Percentiles rank a stretch among this genome's conserved stretches.
Conservation (phyloP, 139 green algal species). For the Yamagishiella unicocca region DNA sequence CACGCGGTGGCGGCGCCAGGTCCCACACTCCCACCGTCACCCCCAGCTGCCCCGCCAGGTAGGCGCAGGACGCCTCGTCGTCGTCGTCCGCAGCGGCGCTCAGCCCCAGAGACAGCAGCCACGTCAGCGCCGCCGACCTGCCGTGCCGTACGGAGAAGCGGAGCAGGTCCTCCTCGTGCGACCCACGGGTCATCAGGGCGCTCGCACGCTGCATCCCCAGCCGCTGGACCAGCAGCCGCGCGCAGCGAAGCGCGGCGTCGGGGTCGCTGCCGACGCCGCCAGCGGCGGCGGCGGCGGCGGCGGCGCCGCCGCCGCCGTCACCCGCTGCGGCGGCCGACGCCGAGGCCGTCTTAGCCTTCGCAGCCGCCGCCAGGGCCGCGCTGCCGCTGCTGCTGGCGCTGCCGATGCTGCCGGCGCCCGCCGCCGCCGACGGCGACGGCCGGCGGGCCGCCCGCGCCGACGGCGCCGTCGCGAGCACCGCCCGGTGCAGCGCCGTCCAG, state of each 20-base stretch:
- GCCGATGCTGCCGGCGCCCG: not conserved
- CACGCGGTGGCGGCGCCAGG: not conserved
- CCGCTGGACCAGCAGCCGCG: not conserved
- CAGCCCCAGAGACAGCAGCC: slow-evolving; percentile 18
- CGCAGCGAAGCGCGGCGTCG: not conserved
- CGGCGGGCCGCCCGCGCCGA: not conserved
- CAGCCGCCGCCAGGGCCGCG: not conserved
- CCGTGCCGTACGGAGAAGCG: slow-evolving; percentile 22
- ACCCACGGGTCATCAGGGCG: not conserved
- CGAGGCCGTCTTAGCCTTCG: not conserved
- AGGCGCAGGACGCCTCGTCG: slow-evolving; percentile 17
- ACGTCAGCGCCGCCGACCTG: not conserved
- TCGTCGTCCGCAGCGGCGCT: not conserved
- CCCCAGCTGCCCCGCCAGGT: slow-evolving; percentile 8
- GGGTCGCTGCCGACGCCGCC: too few relatives aligned
- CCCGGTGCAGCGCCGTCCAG: slow-evolving; percentile 34
- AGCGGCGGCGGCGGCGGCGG: not conserved
- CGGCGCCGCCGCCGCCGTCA: not conserved
- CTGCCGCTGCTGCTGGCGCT: not conserved
- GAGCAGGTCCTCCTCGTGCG: slow-evolving; percentile 13
- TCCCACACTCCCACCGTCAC: slow-evolving; percentile 34
- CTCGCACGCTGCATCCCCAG: not conserved
- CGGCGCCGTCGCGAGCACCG: not conserved
- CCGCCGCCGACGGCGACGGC: not conserved
- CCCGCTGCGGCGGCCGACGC: not conserved